Evolutionary conservation across 768 basidiomycete species (phyloP).

Genomic region (Tephrocybe sp.): DNA sequence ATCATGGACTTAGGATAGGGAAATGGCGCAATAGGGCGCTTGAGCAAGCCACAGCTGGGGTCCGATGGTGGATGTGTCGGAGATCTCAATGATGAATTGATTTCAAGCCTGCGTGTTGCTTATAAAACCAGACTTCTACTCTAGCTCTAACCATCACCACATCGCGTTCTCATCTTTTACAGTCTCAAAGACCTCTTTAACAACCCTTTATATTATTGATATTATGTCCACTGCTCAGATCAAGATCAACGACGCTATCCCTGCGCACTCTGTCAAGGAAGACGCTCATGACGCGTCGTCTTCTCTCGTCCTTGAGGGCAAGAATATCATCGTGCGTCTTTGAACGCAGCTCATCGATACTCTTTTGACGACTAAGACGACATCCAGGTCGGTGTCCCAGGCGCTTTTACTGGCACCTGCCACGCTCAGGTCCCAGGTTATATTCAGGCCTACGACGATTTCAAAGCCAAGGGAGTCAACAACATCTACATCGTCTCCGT

Average conservation of each 20-base stretch:
- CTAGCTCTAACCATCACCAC: background rate
- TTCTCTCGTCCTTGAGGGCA: slow-evolving; percentile 50
- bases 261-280: slow-evolving; percentile 56
- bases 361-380: background rate
- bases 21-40: too few relatives aligned
- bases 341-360: background rate
- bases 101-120: too few relatives aligned
- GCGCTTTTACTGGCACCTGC: slow-evolving; percentile 76
- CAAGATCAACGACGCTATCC: slow-evolving; percentile 46
- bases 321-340: slow-evolving; percentile 57
- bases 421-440: slow-evolving; percentile 61
- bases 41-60: too few relatives aligned
- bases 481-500: slow-evolving; percentile 70
- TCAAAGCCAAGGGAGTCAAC: slow-evolving; percentile 74
- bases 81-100: too few relatives aligned
- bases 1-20: too few relatives aligned
- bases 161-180: background rate
- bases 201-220: background rate
- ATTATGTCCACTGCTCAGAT: slow-evolving; percentile 31
- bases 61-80: too few relatives aligned
- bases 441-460: slow-evolving; percentile 62
- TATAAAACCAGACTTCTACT: too few relatives aligned
- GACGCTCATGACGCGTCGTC: slow-evolving; percentile 40
- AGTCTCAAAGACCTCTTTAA: background rate
- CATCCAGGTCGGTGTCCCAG: slow-evolving; percentile 66